Conservation (phyloP, 2,329 filamentous ascomycete genomes). For the Cladosporium austrohemisphaericum region DNA sequence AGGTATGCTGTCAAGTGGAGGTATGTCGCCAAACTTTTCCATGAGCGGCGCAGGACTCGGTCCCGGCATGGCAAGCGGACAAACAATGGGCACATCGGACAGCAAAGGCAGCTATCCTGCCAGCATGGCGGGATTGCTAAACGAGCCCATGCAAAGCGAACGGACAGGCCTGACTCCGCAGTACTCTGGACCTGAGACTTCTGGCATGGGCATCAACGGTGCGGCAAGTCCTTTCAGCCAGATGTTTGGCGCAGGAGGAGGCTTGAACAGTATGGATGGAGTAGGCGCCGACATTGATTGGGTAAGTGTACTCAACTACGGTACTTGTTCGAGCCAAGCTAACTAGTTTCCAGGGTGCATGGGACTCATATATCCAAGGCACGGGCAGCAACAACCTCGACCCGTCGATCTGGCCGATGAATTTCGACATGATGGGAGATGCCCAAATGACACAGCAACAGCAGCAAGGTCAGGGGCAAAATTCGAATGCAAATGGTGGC, state of each 20-base stretch:
- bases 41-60: constrained; percentile 22
- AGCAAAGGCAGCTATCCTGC: constrained; percentile 25
- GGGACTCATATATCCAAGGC: constrained; percentile 66
- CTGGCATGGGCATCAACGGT: constrained; percentile 30
- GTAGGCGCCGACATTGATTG: constrained; percentile 47
- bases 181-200: constrained; percentile 28
- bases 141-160: constrained; percentile 28
- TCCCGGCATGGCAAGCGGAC: constrained; percentile 24
- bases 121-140: constrained; percentile 33
- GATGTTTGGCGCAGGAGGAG: constrained; percentile 31
- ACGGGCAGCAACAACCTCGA: constrained; percentile 29
- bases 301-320: constrained; percentile 43
- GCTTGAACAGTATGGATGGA: constrained; percentile 54
- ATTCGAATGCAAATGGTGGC: constrained; percentile 13
- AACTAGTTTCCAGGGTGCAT: constrained; percentile 53
- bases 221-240: constrained; percentile 33
- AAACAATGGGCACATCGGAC: not conserved
- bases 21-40: constrained; percentile 49
- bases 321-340: constrained; percentile 22
- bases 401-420: constrained; percentile 46
- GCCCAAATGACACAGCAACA: constrained; percentile 27
- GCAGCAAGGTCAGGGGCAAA: constrained; percentile 20
- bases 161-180: constrained; percentile 33
- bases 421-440: constrained; percentile 24
- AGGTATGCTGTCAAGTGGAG: constrained; percentile 63